Evolutionary conservation across 257 asterid species (phyloP).

Genomic region (Thymus mandschuricus): DNA sequence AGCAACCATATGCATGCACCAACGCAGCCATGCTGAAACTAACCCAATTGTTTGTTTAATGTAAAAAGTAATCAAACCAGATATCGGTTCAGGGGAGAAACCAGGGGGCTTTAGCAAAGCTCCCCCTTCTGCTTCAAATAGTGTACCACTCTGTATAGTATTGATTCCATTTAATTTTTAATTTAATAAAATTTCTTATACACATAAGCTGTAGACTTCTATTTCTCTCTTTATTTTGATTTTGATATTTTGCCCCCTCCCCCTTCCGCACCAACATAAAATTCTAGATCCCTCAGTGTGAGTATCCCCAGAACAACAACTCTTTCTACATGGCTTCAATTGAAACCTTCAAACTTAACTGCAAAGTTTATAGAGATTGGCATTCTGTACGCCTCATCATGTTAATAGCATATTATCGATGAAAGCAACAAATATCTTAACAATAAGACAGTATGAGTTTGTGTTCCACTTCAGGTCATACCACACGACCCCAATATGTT

Average conservation of each 20-base stretch:
- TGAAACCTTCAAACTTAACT: background rate
- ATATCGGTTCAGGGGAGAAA: background rate
- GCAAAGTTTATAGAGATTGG: constrained; percentile 2
- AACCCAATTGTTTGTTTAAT: background rate
- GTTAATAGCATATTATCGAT: background rate
- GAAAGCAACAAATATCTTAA: background rate
- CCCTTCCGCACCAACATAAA: background rate
- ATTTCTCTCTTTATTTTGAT: background rate
- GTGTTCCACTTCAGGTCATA: constrained; percentile 16
- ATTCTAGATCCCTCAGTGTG: background rate
- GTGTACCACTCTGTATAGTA: background rate
- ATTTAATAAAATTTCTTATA: no score
- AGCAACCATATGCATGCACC: background rate
- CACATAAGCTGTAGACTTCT: background rate
- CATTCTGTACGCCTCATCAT: background rate
- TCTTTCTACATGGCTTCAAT: background rate
- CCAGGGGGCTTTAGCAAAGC: background rate
- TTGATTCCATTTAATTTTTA: background rate
- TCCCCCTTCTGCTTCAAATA: background rate
- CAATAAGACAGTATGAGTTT: background rate
- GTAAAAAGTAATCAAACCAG: constrained; percentile 1
- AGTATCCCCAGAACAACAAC: no score
- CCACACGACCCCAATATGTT: background rate
- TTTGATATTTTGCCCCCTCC: background rate
- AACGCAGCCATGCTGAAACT: background rate